Base-by-base conservation (phyloP, 2,329 filamentous ascomycete genomes). In the Penicillium sumatraense region DNA sequence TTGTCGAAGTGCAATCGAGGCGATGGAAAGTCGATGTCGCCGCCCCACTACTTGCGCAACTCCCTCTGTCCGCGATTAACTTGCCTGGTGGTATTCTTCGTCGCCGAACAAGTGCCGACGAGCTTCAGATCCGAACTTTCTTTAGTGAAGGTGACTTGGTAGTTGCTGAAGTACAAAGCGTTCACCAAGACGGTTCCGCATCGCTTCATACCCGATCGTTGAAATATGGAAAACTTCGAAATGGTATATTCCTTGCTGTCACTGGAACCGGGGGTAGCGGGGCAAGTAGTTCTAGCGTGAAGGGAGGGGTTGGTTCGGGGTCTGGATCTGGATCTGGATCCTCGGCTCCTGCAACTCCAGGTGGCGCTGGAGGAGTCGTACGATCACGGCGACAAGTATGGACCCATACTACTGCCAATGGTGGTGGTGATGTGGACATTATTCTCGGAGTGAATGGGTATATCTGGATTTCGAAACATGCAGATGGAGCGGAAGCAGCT, bases 21-120 rank as follows among this genome's bases (percentile, higher is more conserved):
- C 86, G 93, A 49, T 99, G 95, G 95, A 91, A 90, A 67, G 93
- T 99, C 51, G 95, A 99, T 74, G 90, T 99, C 46, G 89, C 91
- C 48, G 91, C 91, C 21, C 88, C 91, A 0, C 86, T 96, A 68
- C 87, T 97, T 5, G 93, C 95, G 3, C 84, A 88, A 44, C 82
- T 99, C 9, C 91, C 92, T 16, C 86, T 99, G 40, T 90, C 87
- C 51, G 89, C 89, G 58, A 98, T 99, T 76, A 99, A 99, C 72
- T 80, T 99, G 2, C 95, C 95, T 0, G 95, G 95, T 53, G 95
- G 95, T 29, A 96, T 96, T 61, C 81, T 97, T 67, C 86, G 95
- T 55, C 90, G 93, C 71, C 84, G 95, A 62, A 99, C 95, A 24
- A 93, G 93, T 68, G 96, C 95, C 14, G 95, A 99, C 74, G 95